Evolutionary conservation across 495 filamentous ascomycete genomes (phyloP).

Genomic region (Penicillium antarcticum): DNA sequence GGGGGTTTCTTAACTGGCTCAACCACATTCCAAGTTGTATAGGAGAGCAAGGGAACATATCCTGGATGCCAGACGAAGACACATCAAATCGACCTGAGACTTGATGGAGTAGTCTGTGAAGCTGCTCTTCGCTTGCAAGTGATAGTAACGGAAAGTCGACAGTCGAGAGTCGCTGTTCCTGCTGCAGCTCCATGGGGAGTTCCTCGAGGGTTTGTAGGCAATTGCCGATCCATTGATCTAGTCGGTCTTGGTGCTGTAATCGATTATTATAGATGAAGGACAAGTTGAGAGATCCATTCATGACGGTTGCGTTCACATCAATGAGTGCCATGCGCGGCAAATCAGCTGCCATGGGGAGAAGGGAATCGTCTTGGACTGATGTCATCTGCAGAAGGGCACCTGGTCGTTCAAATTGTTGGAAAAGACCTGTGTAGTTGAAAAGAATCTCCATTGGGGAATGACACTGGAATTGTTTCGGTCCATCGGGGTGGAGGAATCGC

Average conservation of each 20-base stretch:
- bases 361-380: not conserved
- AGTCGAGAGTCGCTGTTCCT: not conserved
- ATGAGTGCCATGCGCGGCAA: conserved; percentile 53
- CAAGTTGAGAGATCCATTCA: conserved; percentile 48
- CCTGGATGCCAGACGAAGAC: conserved; percentile 32
- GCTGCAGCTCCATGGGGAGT: conserved; percentile 37
- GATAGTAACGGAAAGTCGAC: conserved; percentile 37
- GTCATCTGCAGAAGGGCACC: conserved; percentile 47
- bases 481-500: conserved; percentile 17
- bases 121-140: conserved; percentile 17
- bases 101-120: not conserved
- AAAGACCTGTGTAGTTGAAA: conserved; percentile 53
- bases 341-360: conserved; percentile 40
- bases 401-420: conserved; percentile 52
- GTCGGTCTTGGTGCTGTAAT: conserved; percentile 46
- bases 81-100: conserved; percentile 19
- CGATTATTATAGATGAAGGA: conserved; percentile 49
- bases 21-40: conserved; percentile 46
- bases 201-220: conserved; percentile 48
- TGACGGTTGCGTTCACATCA: conserved; percentile 50
- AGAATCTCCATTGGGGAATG: conserved; percentile 46
- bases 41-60: conserved; percentile 53
- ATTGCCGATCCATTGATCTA: conserved; percentile 50
- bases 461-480: conserved; percentile 19
- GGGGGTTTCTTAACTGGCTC: conserved; percentile 38